A percentile compares a stretch with the other conserved stretches of the same genome.
These are phyloP conservation scores for Russula emetica DNA, from an alignment of 768 basidiomycete genomes.

Conservation along the genomic window DNA sequence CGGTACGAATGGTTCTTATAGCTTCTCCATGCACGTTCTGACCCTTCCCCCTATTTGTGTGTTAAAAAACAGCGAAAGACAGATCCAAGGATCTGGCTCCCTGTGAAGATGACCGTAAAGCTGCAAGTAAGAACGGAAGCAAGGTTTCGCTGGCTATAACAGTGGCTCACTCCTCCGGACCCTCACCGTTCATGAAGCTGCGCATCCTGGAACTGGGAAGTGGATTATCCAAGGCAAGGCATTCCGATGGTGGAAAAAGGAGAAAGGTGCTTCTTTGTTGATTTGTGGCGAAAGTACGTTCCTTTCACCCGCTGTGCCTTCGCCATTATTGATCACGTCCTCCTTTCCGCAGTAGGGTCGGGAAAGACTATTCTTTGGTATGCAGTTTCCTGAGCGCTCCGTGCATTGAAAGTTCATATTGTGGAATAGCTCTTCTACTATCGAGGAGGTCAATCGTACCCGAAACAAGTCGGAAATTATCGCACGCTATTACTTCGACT, in stretches of 20 bases:
- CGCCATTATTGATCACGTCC: neutral
- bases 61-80: neutral
- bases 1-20: neutral
- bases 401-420: neutral
- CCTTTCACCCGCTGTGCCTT: too few relatives aligned
- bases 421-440: constrained; percentile 1
- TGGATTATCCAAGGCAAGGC: neutral
- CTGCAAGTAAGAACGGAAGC: neutral
- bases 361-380: constrained; percentile 13
- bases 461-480: neutral
- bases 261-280: neutral
- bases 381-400: neutral
- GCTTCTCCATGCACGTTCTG: neutral
- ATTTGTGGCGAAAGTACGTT: constrained; percentile 1
- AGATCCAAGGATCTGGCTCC: neutral
- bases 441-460: neutral
- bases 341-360: neutral
- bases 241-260: constrained; percentile 1
- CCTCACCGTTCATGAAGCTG: neutral
- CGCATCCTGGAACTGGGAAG: neutral
- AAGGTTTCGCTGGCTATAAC: neutral
- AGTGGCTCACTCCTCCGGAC: constrained; percentile 7
- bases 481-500: neutral
- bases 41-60: neutral
- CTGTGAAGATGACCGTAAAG: neutral